Base-by-base conservation (phyloP, 106 monocot genomes). In the Agapanthus africanus region DNA sequence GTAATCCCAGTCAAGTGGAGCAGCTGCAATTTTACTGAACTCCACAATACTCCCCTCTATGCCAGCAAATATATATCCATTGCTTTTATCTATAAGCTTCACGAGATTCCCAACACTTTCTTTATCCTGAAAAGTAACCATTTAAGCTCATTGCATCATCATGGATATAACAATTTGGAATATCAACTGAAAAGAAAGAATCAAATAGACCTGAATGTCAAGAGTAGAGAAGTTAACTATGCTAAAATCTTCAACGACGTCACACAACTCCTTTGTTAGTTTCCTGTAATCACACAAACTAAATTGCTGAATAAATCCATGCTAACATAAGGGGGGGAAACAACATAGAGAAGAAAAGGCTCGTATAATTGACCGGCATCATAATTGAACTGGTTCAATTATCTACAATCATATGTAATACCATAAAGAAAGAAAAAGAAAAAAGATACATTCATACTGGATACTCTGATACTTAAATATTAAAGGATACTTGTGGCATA, bases 61-160 rank as follows among this genome's bases (percentile, higher is more conserved):
- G 67, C 88, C 72, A 50, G 83, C 62, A 86, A 97, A 97, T 76
- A 97, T 84, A 63, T 91, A 97, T 33, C 91, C 95, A 71, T 97
- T 95, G 79, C 81, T 88, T 69, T 95, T 95, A 74, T 95, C 95
- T 67, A 97, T 91, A 73, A 91, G 61, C 59, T 97, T 97, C 74
- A 97, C 79, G 63, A 97, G 91, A 79, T 91, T 97, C 49, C 88
- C 91, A 70, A 97, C 95, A 73, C 95, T 97, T 77, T 88, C 95
- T 71, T 84, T 88, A 75, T 97, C 95, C 91, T 97, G 76, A 69
- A 73, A 74, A 40, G 32, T n/a, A 66, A 35, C 13, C 30, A 35
- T 7, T 39, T 65, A 7, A 65, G 23, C 25, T 15, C 14, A 65
- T 5, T 40, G 11, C 44, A n/a, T n/a, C 52, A 0, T 56, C 4